phyloP scores from a whole-genome alignment of 352 stramenopile genomes.

The Phytopythium cucurbitacearum region DNA sequence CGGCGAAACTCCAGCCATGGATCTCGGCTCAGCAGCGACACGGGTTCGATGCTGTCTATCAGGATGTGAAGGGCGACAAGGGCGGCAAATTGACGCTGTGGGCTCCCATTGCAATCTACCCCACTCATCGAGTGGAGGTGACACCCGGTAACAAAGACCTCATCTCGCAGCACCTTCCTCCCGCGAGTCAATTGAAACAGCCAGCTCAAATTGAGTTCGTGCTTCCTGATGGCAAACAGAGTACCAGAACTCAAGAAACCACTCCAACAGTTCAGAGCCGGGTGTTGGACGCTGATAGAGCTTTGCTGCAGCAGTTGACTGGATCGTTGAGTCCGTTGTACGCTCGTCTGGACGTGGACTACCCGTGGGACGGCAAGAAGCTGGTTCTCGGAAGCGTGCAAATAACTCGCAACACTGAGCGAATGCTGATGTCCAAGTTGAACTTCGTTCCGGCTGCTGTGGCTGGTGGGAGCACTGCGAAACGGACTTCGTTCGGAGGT shows the following conservation, averaged over 20 bases:
- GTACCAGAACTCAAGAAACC: background rate
- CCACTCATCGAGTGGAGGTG: slow-evolving; percentile 29
- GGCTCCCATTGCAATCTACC: slow-evolving; percentile 42
- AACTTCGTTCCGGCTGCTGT: slow-evolving; percentile 16
- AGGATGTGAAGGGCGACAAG: slow-evolving; percentile 10
- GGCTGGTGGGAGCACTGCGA: background rate
- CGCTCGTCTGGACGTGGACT: slow-evolving; percentile 24
- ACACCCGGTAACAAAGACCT: slow-evolving; percentile 9
- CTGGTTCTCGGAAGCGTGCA: slow-evolving; percentile 26
- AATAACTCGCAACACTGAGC: slow-evolving; percentile 32
- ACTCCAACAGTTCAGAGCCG: too few relatives aligned
- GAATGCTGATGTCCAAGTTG: slow-evolving; percentile 37
- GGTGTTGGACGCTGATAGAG: slow-evolving; percentile 12
- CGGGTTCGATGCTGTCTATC: slow-evolving; percentile 51
- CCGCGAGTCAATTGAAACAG: slow-evolving; percentile 11
- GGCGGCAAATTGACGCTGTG: slow-evolving; percentile 34
- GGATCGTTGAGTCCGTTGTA: slow-evolving; percentile 22
- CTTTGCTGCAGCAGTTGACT: slow-evolving; percentile 16
- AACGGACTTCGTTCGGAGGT: slow-evolving; percentile 44
- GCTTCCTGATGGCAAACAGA: background rate
- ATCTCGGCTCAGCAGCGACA: slow-evolving; percentile 27
- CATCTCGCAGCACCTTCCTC: slow-evolving; percentile 15
- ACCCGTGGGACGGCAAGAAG: slow-evolving; percentile 44
- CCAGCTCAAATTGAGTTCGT: background rate
- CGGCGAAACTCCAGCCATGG: slow-evolving; percentile 23